Base-by-base conservation (phyloP, 2,329 filamentous ascomycete species). In the Ceratocystis eucalypticola region DNA sequence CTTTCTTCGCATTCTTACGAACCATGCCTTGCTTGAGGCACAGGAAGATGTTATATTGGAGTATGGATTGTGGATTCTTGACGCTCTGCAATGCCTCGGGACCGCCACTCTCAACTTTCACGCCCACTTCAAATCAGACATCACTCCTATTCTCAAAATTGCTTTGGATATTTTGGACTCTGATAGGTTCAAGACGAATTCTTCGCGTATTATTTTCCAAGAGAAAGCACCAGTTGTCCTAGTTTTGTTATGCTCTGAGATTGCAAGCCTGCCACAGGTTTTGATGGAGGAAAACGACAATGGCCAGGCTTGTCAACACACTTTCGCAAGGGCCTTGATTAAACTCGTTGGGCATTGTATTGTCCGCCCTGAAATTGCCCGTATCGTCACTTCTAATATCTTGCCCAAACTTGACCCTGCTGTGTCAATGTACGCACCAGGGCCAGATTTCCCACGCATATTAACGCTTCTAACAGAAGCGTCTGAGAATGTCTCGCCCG, bases 51-150 rank as follows among this genome's bases (percentile, higher is more conserved):
- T 72, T 8, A 62, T 68, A 8, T 28, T 68, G 20, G 78, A 79
- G 68, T 75, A 75, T 67, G 72, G 76, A 0, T 75, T 78, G 12
- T 83, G 80, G 80, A 72, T 83, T 12, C 72, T 82, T 67, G 82
- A 84, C 70, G 75, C 76, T 5, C 73, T 79, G 69, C 74, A 79
- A 45, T 75, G 77, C 53, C 71, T 82, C 37, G 75, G 77, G 62
- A 71, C 74, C 22, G 71, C 75, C 10, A 77, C 78, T 67, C 75
- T 73, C 37, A 72, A 73, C 69, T 77, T 78, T 74, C 73, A 74
- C 46, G 65, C 71, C 48, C 46, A 70, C 59, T 70, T 71, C 65
- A 72, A 72, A 17, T 71, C 70, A 46, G 73, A 74, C 22, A 70
- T 77, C 3, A 70, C 76, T 7, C 69, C 73, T 8, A 69, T 78